phyloP scores from a whole-genome alignment of 495 filamentous ascomycete genomes.

The Coniosporium apollinis region DNA sequence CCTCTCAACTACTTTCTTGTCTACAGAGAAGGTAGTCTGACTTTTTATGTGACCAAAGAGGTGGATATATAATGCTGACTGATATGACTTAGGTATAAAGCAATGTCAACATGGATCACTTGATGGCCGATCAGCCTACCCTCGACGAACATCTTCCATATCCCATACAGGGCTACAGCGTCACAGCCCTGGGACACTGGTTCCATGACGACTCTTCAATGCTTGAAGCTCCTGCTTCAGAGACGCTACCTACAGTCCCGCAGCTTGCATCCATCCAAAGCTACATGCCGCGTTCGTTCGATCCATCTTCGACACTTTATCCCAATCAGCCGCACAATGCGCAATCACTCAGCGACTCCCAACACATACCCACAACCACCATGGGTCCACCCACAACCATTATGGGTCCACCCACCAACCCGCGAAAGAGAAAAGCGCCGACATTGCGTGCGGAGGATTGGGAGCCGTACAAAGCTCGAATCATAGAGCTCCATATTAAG shows the following conservation, averaged over 20 bases:
- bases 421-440: constrained; percentile 14
- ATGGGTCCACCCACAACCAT: too few relatives aligned
- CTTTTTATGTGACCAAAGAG: background rate
- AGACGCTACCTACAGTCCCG: background rate
- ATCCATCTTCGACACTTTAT: constrained; percentile 2
- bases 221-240: background rate
- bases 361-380: constrained; percentile 3
- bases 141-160: background rate
- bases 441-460: constrained; percentile 10
- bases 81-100: too few relatives aligned
- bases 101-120: constrained; percentile 1
- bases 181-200: background rate
- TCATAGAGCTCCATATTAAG: constrained; percentile 11
- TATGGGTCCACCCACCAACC: constrained; percentile 9
- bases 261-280: background rate
- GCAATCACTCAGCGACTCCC: constrained; percentile 1
- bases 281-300: constrained; percentile 1
- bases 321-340: background rate
- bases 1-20: background rate
- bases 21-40: background rate
- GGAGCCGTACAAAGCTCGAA: constrained; percentile 13
- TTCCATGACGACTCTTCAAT: background rate
- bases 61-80: too few relatives aligned
- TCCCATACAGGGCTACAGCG: background rate
- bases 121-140: background rate